phyloP scores from a whole-genome alignment of 179 eudicot genomes.

The Drosera spatulata region DNA sequence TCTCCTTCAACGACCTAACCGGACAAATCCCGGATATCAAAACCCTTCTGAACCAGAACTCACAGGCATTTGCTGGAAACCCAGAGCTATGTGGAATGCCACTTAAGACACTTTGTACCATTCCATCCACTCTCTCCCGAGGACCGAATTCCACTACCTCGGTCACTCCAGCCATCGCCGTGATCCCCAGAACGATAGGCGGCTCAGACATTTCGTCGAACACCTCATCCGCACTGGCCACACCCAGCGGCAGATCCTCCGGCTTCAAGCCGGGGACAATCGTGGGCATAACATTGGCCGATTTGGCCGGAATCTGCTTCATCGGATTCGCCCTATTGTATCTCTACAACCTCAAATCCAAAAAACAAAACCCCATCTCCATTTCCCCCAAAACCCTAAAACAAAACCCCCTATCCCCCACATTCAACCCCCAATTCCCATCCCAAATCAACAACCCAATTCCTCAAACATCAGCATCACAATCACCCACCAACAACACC shows the following conservation, averaged over 20 bases:
- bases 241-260: background rate
- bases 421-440: background rate
- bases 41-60: slow-evolving; percentile 32
- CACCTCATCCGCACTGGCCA: slow-evolving; percentile 2
- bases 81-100: slow-evolving; percentile 76
- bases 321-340: slow-evolving; percentile 39
- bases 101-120: slow-evolving; percentile 42
- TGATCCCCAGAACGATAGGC: slow-evolving; percentile 39
- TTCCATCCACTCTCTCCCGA: slow-evolving; percentile 53
- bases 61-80: slow-evolving; percentile 45
- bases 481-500: background rate
- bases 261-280: slow-evolving; percentile 51
- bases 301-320: slow-evolving; percentile 60
- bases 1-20: slow-evolving; percentile 62
- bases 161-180: slow-evolving; percentile 74
- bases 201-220: slow-evolving; percentile 16
- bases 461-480: background rate
- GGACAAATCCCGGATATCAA: slow-evolving; percentile 53
- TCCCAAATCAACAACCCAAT: background rate
- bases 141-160: slow-evolving; percentile 45
- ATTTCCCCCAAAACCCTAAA: background rate
- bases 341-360: slow-evolving; percentile 35
- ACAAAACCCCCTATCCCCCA: slow-evolving; percentile 7
- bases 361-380: background rate
- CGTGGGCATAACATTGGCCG: slow-evolving; percentile 62